phyloP scores from a whole-genome alignment of 441 rosid species.

The Corymbia citriodora region DNA sequence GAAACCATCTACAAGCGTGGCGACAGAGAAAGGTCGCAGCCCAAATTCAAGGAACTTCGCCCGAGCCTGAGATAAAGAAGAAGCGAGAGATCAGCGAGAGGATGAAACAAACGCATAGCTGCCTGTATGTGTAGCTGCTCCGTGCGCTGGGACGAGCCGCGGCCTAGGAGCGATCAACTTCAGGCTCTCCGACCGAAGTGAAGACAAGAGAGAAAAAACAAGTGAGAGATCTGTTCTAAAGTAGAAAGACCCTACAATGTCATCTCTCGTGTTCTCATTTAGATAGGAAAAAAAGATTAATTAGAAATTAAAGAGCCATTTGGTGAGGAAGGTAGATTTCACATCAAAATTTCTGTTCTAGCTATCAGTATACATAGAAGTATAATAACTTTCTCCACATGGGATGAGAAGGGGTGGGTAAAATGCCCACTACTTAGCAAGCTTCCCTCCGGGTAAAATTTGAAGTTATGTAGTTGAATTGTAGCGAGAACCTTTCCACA shows the following conservation, averaged over 20 bases:
- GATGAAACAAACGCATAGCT: constrained; percentile 26
- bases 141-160: constrained; percentile 56
- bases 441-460: no score
- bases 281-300: no score
- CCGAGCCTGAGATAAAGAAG: constrained; percentile 61
- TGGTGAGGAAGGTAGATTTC: no score
- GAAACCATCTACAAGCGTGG: constrained; percentile 75
- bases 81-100: constrained; percentile 76
- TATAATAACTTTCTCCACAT: no score
- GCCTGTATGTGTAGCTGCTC: background rate
- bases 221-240: rapidly evolving
- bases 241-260: no score
- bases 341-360: no score
- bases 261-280: no score
- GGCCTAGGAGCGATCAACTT: constrained; percentile 44
- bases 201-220: constrained; percentile 10
- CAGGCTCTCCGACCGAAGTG: constrained; percentile 41
- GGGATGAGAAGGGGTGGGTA: no score
- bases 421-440: no score
- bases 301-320: no score
- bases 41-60: constrained; percentile 48
- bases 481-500: constrained; percentile 45
- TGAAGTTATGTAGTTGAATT: background rate
- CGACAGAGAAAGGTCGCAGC: constrained; percentile 73
- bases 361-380: rapidly evolving